A percentile compares a stretch with the other conserved stretches of the same genome.
phyloP scores from a whole-genome alignment of 768 basidiomycete species.

The Boletus eberwhitei region DNA sequence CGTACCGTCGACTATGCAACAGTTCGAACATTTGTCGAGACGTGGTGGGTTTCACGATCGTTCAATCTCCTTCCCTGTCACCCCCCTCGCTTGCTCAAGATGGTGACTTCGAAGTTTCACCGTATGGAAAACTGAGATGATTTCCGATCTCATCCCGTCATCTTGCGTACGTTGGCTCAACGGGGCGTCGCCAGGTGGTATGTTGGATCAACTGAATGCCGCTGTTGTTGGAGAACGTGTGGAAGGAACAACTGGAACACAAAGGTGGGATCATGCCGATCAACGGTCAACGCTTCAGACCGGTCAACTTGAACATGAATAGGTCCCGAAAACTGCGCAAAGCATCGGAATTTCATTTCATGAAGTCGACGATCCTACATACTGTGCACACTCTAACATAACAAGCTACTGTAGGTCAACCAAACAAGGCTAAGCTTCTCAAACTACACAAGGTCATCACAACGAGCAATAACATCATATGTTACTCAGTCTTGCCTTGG shows the following conservation, averaged over 20 bases:
- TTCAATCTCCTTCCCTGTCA: neutral
- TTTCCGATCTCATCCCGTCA: neutral
- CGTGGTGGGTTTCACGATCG: neutral
- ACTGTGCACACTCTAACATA: neutral
- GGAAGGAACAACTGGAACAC: neutral
- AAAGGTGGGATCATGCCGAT: neutral
- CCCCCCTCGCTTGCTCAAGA: neutral
- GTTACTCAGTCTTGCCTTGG: slow-evolving; percentile 38
- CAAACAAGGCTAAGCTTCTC: neutral
- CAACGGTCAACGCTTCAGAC: too few relatives aligned
- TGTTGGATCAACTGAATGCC: too few relatives aligned
- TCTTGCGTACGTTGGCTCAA: neutral
- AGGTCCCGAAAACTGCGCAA: neutral
- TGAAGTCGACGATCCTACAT: neutral
- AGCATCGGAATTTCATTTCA: neutral
- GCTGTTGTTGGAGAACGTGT: too few relatives aligned
- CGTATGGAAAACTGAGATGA: neutral
- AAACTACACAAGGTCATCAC: neutral
- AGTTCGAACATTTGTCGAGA: neutral
- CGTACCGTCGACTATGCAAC: too few relatives aligned
- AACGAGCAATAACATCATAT: neutral
- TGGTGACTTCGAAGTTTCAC: neutral
- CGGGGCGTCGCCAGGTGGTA: neutral
- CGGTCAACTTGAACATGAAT: neutral
- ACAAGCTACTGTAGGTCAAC: neutral